phyloP scores from a whole-genome alignment of 177 flowering plant genomes.

The Telopea speciosissima region DNA sequence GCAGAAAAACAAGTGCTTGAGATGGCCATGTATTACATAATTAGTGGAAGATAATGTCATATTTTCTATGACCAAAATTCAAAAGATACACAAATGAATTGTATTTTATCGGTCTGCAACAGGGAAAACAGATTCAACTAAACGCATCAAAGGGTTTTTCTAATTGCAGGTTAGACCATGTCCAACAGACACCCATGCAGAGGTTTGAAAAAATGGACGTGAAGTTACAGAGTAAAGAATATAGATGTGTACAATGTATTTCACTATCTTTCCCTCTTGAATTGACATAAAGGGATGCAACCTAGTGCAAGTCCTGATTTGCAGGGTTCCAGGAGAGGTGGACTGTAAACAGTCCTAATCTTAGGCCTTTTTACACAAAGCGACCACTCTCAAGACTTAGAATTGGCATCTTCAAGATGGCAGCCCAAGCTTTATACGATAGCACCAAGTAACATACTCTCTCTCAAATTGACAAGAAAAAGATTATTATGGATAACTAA shows the following conservation, averaged over 20 bases:
- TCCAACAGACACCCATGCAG: neutral
- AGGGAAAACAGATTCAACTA: neutral
- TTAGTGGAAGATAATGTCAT: neutral
- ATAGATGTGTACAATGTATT: neutral
- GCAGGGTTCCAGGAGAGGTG: no score
- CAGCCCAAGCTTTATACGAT: no score
- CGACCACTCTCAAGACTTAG: no score
- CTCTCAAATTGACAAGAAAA: no score
- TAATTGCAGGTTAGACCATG: neutral
- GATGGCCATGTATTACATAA: neutral
- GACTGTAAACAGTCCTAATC: no score
- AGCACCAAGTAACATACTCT: no score
- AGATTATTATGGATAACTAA: no score
- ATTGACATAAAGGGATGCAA: no score
- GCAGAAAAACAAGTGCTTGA: neutral
- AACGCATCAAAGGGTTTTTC: neutral
- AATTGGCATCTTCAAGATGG: no score
- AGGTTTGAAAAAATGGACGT: neutral
- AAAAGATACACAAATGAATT: no score
- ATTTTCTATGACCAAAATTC: neutral
- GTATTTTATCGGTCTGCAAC: neutral
- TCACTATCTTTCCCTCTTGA: neutral
- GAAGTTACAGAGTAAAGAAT: neutral
- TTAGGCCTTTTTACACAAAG: no score
- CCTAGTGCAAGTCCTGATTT: no score